Evolutionary conservation across 495 filamentous ascomycete species (phyloP).

Genomic region (Trichocladium uniseriatum): DNA sequence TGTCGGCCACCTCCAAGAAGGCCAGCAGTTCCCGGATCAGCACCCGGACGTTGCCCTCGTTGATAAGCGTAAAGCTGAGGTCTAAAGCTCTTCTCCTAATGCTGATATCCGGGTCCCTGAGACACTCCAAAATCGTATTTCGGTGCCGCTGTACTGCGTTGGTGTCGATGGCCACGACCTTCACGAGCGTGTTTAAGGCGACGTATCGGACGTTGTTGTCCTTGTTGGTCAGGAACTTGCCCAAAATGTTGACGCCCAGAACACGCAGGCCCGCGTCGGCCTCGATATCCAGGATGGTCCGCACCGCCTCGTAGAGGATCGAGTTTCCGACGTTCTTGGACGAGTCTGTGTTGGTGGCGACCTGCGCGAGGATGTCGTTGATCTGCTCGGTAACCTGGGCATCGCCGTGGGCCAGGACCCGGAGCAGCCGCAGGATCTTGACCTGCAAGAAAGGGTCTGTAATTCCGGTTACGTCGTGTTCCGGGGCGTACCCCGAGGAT

Average conservation of each 20-base stretch:
- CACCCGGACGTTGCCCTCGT: slow-evolving; percentile 88
- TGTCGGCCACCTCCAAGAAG: slow-evolving; percentile 93
- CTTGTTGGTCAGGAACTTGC: slow-evolving; percentile 93
- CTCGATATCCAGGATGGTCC: slow-evolving; percentile 96
- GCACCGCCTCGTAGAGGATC: slow-evolving; percentile 93
- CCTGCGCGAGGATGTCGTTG: slow-evolving; percentile 96
- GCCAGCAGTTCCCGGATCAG: slow-evolving; percentile 86
- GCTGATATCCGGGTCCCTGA: slow-evolving; percentile 97
- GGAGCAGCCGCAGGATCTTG: slow-evolving; percentile 79
- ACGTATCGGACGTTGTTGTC: slow-evolving; percentile 99
- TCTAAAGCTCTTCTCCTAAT: slow-evolving; percentile 91
- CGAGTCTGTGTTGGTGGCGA: slow-evolving; percentile 95
- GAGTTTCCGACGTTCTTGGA: slow-evolving; percentile 98
- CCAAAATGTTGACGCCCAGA: slow-evolving; percentile 93
- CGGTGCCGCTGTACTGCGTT: slow-evolving; percentile 95
- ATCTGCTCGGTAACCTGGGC: slow-evolving; percentile 87
- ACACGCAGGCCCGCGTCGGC: slow-evolving; percentile 90
- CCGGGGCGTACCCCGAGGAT: slow-evolving; percentile 91
- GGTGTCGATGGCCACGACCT: slow-evolving; percentile 95
- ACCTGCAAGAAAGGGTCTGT: slow-evolving; percentile 98
- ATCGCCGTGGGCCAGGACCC: slow-evolving; percentile 81
- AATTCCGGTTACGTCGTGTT: slow-evolving; percentile 96
- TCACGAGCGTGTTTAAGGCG: slow-evolving; percentile 91
- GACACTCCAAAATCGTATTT: slow-evolving; percentile 93
- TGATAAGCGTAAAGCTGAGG: slow-evolving; percentile 95